Evolutionary conservation across 306 rosid species (phyloP), one percentile per base, ranked within the genome.

Genomic region (Glycine latifolia): DNA sequence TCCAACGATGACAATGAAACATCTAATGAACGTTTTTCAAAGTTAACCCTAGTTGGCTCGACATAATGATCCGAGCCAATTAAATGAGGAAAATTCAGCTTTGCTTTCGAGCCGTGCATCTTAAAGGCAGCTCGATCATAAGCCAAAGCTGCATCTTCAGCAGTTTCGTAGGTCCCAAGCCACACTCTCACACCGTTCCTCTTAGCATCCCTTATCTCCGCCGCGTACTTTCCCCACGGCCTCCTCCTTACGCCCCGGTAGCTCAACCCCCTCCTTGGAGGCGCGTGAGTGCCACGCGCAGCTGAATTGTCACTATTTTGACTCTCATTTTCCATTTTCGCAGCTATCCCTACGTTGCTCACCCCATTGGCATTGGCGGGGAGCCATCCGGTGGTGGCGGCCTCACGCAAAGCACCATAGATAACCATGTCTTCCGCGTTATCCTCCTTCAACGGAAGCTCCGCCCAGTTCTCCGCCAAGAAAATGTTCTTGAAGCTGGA

Each of bases 151-250:
- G 95, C 95, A 3, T 85, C 76, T 75, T 86, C 85, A 5, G 86
- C 88, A 0, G 85, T 84, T 52, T 84, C 86, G 8, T 76, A 91
- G 7, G 92, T 91, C 3, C 95, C 95, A 0, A 91, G 92, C 92
- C 95, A 87, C 26, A 87, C 84, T 35, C 93, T 88, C 3, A 80
- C 78, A 8, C 95, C 91, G 4, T 85, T 91, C 73, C 73, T 87
- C 16, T 81, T 85, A 0, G 88, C 78, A 14, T 85, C 88, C 7
- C 88, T 81, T 3, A 85, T 85, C 26, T 91, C 93, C 3, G 91
- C 93, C 0, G 93, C 95, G 15, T 78, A 91, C 79, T 89, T 89
- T 5, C 93, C 95, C 95, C 91, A 89, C 0, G 91, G 93, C 82
- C 93, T 79, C 88, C 94, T 2, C 94, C 94, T 5, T 86, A 9